A percentile compares a stretch with the other conserved stretches of the same genome.
These are phyloP conservation scores for Podochytrium sp. DNA, from an alignment of 192 early-diverging fungal species.

Conservation along the genomic window DNA sequence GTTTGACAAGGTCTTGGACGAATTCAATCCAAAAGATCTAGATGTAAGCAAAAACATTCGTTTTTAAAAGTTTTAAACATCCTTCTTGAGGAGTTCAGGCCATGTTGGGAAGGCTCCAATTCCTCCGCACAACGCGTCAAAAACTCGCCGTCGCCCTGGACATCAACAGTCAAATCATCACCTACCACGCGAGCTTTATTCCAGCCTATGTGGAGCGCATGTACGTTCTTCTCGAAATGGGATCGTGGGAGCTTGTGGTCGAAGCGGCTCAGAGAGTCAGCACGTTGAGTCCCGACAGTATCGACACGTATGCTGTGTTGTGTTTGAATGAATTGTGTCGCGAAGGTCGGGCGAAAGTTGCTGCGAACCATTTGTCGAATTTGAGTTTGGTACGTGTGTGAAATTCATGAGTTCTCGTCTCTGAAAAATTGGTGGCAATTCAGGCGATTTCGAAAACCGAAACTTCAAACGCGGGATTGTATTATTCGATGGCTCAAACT, in stretches of 20 bases:
- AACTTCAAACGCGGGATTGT: constrained; percentile 43
- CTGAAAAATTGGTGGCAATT: too few relatives aligned
- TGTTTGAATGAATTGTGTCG: constrained; percentile 43
- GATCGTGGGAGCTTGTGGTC: constrained; percentile 51
- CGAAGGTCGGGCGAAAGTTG: constrained; percentile 42
- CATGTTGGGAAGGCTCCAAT: constrained; percentile 43
- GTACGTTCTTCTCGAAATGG: constrained; percentile 50
- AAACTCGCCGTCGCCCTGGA: constrained; percentile 51
- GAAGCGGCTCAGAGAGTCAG: constrained; percentile 51
- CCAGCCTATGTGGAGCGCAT: constrained; percentile 59
- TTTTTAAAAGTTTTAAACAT: neutral
- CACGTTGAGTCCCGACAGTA: constrained; percentile 40
- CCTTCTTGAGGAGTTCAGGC: constrained; percentile 34
- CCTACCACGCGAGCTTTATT: constrained; percentile 47
- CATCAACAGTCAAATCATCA: constrained; percentile 51
- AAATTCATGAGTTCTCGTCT: too few relatives aligned
- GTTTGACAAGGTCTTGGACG: constrained; percentile 54
- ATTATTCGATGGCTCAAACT: constrained; percentile 32
- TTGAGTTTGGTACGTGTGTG: constrained; percentile 38
- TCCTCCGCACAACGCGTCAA: constrained; percentile 36
- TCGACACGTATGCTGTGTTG: constrained; percentile 47
- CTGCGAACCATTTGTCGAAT: constrained; percentile 38
- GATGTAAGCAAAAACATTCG: constrained; percentile 41
- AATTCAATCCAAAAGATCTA: constrained; percentile 45
- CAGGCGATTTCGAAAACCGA: constrained; percentile 44